Conservation (phyloP, 768 basidiomycete species). For the Boletus subcaerulescens region DNA sequence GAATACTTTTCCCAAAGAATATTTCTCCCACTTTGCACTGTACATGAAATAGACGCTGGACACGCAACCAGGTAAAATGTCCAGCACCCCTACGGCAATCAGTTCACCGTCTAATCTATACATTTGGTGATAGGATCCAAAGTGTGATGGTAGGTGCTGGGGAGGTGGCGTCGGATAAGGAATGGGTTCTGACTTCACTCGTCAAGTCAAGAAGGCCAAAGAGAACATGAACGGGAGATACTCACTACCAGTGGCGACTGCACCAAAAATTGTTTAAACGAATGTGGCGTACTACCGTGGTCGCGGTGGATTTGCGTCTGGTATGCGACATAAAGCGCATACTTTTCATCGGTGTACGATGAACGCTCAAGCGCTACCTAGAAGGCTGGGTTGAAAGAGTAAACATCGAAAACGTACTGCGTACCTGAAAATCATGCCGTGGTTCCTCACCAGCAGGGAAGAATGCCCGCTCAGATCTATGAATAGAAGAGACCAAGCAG, state of each 20-base stretch:
- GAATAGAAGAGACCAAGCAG: constrained; percentile 48
- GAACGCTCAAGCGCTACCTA: constrained; percentile 78
- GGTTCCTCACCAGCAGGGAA: constrained; percentile 26
- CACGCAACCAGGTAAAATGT: constrained; percentile 84
- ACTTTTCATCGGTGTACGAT: constrained; percentile 78
- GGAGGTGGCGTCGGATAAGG: constrained; percentile 50
- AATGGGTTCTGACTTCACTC: constrained; percentile 54
- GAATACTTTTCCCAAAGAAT: constrained; percentile 74
- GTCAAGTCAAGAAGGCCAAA: not conserved
- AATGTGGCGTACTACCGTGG: constrained; percentile 40
- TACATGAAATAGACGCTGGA: constrained; percentile 91
- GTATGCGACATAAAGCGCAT: constrained; percentile 70
- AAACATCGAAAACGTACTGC: not conserved
- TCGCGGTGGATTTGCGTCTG: constrained; percentile 80
- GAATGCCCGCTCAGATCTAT: constrained; percentile 49
- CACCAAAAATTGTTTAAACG: constrained; percentile 77
- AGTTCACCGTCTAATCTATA: constrained; percentile 81
- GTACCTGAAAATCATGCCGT: constrained; percentile 61
- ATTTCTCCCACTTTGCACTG: constrained; percentile 62
- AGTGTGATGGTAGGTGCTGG: constrained; percentile 62
- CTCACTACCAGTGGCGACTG: constrained; percentile 70
- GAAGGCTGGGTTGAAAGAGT: not conserved
- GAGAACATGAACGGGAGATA: not conserved
- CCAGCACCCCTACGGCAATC: constrained; percentile 84
- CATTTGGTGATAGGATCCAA: constrained; percentile 92